These are phyloP conservation scores for Guadua angustifolia DNA, from an alignment of 176 grass and related monocot species.

Conservation along the genomic window DNA sequence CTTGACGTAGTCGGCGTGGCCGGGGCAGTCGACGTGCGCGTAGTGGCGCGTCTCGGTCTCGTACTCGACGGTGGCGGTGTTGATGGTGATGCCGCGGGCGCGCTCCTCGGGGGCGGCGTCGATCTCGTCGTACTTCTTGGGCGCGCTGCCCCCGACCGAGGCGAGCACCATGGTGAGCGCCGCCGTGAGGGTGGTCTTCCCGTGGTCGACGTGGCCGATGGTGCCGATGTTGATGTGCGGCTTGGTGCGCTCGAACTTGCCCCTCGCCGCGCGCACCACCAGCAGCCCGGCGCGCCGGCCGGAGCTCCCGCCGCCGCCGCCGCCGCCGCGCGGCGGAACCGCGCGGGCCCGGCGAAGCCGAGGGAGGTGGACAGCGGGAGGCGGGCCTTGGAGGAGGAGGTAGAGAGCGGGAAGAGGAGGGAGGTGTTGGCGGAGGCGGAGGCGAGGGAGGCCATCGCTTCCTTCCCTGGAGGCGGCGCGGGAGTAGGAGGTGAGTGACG, in stretches of 20 bases:
- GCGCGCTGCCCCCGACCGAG: constrained; percentile 68
- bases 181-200: constrained; percentile 94
- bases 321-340: constrained; percentile 32
- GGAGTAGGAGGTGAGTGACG: constrained; percentile 5
- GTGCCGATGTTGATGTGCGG: constrained; percentile 99
- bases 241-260: constrained; percentile 94
- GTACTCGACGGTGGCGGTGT: constrained; percentile 99
- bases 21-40: constrained; percentile 96
- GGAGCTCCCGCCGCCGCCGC: neutral
- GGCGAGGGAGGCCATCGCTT: constrained; percentile 46
- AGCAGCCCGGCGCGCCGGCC: constrained; percentile 54
- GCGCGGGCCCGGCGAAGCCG: constrained; percentile 40
- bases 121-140: constrained; percentile 99
- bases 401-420: constrained; percentile 34
- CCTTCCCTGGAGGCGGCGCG: neutral
- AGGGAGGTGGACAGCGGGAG: constrained; percentile 55
- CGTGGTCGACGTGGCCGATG: constrained; percentile 99
- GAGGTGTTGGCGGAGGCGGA: constrained; percentile 50
- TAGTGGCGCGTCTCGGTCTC: constrained; percentile 94
- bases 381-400: constrained; percentile 56
- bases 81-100: constrained; percentile 98
- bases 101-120: constrained; percentile 96
- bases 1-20: constrained; percentile 96
- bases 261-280: constrained; percentile 83
- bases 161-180: constrained; percentile 98